phyloP scores from a whole-genome alignment of 345 rosid genomes.

The Gossypioides kirkii region DNA sequence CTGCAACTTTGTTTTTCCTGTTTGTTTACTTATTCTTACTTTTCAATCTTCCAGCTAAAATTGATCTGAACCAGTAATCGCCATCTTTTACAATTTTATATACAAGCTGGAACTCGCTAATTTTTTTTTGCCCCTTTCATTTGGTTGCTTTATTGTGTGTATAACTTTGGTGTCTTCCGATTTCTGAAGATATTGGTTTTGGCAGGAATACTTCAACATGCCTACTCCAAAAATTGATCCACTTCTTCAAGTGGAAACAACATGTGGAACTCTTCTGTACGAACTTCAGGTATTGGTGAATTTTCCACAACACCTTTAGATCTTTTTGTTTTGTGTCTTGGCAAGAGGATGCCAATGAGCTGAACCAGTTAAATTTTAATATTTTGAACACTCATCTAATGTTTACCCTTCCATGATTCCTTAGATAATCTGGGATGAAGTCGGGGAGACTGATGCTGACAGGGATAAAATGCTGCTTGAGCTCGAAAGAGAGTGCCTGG shows the following conservation, averaged over 20 bases:
- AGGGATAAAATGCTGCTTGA: slow-evolving; percentile 86
- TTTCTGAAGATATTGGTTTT: slow-evolving; percentile 3
- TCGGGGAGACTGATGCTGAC: slow-evolving; percentile 83
- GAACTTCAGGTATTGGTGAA: slow-evolving; percentile 69
- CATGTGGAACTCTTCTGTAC: slow-evolving; percentile 74
- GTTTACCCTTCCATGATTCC: background rate
- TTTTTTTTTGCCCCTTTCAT: background rate
- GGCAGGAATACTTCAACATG: slow-evolving; percentile 32
- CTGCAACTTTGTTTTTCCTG: background rate
- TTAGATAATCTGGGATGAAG: slow-evolving; percentile 94
- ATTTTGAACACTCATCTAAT: background rate
- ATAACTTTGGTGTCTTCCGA: background rate
- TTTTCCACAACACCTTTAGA: background rate
- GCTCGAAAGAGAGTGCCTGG: slow-evolving; percentile 89
- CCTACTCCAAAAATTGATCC: slow-evolving; percentile 38
- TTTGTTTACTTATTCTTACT: background rate
- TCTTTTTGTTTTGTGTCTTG: background rate
- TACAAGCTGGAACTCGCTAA: background rate
- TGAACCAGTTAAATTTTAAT: background rate
- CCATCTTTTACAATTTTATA: background rate
- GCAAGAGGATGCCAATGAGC: background rate
- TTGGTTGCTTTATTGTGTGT: background rate
- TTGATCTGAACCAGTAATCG: background rate
- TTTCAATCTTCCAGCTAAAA: background rate
- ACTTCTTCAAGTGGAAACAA: slow-evolving; percentile 67